Conservation (phyloP, 2,329 filamentous ascomycete genomes). For the Plenodomus lindquistii region DNA sequence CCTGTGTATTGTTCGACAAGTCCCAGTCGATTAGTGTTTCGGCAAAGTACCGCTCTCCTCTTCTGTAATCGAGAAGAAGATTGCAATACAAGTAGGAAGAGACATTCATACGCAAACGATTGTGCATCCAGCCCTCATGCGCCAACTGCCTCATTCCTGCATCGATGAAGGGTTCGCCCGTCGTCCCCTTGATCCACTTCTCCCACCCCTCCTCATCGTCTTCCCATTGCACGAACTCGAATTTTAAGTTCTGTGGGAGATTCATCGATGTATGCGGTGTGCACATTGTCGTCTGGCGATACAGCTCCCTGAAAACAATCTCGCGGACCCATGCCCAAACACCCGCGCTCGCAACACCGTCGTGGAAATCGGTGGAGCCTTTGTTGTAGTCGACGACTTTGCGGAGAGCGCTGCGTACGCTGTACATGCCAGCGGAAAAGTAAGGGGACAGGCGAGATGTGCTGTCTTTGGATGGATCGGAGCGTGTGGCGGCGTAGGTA, state of each 20-base stretch:
- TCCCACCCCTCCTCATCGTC: conserved; percentile 55
- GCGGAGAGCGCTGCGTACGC: conserved; percentile 51
- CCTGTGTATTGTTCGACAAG: conserved; percentile 56
- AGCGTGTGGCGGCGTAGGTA: conserved; percentile 48
- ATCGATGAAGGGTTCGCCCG: conserved; percentile 56
- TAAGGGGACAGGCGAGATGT: conserved; percentile 51
- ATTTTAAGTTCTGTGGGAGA: conserved; percentile 56
- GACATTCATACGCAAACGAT: conserved; percentile 56
- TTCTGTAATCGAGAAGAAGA: conserved; percentile 54
- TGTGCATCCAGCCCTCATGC: conserved; percentile 57
- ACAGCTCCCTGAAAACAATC: conserved; percentile 56
- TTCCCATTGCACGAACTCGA: conserved; percentile 57
- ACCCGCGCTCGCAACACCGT: conserved; percentile 41
- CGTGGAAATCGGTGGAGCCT: conserved; percentile 49
- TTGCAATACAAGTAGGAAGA: conserved; percentile 54
- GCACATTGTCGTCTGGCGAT: conserved; percentile 52
- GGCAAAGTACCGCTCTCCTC: conserved; percentile 57
- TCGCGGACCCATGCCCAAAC: conserved; percentile 55
- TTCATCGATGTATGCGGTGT: conserved; percentile 57
- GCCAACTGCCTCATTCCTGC: conserved; percentile 57
- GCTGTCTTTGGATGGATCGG: conserved; percentile 47
- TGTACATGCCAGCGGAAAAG: conserved; percentile 52
- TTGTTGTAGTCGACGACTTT: conserved; percentile 49
- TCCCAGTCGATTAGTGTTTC: conserved; percentile 55
- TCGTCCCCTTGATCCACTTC: conserved; percentile 53